These are phyloP conservation scores for Dendrocalamus latiflorus DNA, from an alignment of 202 grass and related monocot genomes.

Conservation along the genomic window DNA sequence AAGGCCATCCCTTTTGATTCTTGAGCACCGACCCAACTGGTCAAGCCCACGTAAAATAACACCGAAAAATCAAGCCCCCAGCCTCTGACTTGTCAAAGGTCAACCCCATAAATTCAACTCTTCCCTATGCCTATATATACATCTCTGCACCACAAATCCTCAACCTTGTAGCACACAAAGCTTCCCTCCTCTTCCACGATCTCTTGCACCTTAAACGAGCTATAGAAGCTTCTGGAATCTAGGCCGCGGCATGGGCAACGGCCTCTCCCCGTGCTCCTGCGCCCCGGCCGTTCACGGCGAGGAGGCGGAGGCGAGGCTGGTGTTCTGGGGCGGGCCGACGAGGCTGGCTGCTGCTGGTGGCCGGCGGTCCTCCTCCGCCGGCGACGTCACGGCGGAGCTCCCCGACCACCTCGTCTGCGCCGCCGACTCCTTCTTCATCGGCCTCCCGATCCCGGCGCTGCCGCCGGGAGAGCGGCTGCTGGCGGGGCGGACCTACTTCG, in stretches of 20 bases:
- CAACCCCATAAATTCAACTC: conserved; percentile 27
- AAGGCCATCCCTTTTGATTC: not conserved
- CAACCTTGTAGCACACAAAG: not conserved
- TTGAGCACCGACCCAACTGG: conserved; percentile 10
- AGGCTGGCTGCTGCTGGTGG: not conserved
- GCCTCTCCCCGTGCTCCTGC: conserved; percentile 52
- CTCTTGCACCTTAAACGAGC: not conserved
- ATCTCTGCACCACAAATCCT: not conserved
- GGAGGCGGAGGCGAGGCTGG: conserved; percentile 20
- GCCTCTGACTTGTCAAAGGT: conserved; percentile 49
- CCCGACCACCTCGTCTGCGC: conserved; percentile 55
- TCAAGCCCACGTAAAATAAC: conserved; percentile 27
- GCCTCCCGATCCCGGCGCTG: conserved; percentile 62
- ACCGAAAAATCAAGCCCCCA: conserved; percentile 10
- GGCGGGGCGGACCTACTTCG: conserved; percentile 78
- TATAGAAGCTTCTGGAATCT: conserved; percentile 29
- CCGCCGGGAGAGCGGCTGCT: conserved; percentile 38
- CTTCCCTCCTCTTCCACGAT: not conserved
- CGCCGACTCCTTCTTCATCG: conserved; percentile 79
- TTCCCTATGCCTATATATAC: conserved; percentile 31
- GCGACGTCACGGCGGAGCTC: conserved; percentile 54
- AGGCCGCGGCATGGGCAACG: conserved; percentile 63
- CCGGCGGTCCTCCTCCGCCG: conserved; percentile 29
- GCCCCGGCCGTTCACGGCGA: not conserved
- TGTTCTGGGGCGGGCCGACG: conserved; percentile 66